Conservation (phyloP, 2,329 filamentous ascomycete species). For the Colletotrichum camelliae region DNA sequence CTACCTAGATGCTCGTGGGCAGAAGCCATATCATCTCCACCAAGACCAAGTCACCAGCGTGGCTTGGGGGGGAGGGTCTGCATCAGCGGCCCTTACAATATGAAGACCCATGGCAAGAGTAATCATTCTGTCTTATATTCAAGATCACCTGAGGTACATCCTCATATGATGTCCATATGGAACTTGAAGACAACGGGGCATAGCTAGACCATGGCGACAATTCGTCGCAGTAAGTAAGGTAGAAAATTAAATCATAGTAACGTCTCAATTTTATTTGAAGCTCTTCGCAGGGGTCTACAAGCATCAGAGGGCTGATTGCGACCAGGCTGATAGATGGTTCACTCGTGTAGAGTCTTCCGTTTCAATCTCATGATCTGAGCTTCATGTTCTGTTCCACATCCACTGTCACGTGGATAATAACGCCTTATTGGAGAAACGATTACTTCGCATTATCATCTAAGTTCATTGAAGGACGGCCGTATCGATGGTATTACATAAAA, state of each 20-base stretch:
- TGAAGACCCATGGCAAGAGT: background rate
- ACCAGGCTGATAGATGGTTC: background rate
- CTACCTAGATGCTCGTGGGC: background rate
- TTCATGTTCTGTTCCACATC: background rate
- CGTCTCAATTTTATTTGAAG: background rate
- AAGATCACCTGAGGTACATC: background rate
- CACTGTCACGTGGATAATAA: background rate
- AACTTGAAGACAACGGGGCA: too few species aligned
- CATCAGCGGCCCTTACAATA: background rate
- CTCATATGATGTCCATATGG: background rate
- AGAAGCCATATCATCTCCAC: background rate
- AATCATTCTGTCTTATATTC: background rate
- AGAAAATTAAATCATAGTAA: background rate
- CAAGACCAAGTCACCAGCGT: background rate
- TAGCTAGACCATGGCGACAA: background rate
- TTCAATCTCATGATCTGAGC: background rate
- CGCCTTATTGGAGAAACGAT: background rate
- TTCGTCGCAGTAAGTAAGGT: background rate
- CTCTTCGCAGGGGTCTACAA: background rate
- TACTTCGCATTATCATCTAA: background rate
- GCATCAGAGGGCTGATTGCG: background rate
- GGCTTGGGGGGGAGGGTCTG: too few species aligned
- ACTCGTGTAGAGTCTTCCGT: background rate
- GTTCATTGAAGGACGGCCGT: slow-evolving; percentile 4
- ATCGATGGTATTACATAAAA: slow-evolving; percentile 3